phyloP scores from a whole-genome alignment of 2,329 filamentous ascomycete species.

The Trichoderma arundinaceum region DNA sequence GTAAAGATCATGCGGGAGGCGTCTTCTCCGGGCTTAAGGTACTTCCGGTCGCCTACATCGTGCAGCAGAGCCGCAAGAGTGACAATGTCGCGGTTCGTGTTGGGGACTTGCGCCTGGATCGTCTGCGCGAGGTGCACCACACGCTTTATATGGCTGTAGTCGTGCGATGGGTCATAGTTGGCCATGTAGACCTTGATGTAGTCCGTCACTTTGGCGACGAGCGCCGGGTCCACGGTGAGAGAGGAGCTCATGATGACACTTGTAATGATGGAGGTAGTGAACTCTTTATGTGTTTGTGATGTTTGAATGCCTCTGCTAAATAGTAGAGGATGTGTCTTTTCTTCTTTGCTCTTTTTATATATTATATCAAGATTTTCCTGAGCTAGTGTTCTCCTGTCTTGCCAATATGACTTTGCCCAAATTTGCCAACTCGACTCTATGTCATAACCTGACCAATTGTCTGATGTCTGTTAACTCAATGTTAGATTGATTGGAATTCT shows the following conservation, averaged over 20 bases:
- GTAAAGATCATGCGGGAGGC: conserved; percentile 59
- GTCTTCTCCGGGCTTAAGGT: conserved; percentile 64
- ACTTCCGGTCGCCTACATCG: conserved; percentile 88
- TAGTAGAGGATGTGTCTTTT: background rate
- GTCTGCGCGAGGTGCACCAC: conserved; percentile 75
- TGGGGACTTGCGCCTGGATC: conserved; percentile 61
- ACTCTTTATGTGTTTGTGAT: background rate
- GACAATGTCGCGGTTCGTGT: conserved; percentile 55
- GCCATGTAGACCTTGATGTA: conserved; percentile 76
- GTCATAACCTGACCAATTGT: background rate
- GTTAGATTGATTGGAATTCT: background rate
- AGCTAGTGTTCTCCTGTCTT: background rate
- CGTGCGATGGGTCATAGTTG: conserved; percentile 83
- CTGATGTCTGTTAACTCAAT: background rate
- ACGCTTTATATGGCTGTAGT: conserved; percentile 82
- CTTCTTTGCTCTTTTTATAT: background rate
- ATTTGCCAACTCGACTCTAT: background rate
- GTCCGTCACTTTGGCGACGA: conserved; percentile 62
- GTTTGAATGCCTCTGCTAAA: background rate
- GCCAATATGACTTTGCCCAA: background rate
- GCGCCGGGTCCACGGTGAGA: conserved; percentile 45
- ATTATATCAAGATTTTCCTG: background rate
- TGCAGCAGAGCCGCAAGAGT: conserved; percentile 79
- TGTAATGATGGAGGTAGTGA: background rate
- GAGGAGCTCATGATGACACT: conserved; percentile 37